Evolutionary conservation across 139 green algal species (phyloP), one percentile per base, ranked within the genome.

Genomic region (Limnomonas spitsbergensis): DNA sequence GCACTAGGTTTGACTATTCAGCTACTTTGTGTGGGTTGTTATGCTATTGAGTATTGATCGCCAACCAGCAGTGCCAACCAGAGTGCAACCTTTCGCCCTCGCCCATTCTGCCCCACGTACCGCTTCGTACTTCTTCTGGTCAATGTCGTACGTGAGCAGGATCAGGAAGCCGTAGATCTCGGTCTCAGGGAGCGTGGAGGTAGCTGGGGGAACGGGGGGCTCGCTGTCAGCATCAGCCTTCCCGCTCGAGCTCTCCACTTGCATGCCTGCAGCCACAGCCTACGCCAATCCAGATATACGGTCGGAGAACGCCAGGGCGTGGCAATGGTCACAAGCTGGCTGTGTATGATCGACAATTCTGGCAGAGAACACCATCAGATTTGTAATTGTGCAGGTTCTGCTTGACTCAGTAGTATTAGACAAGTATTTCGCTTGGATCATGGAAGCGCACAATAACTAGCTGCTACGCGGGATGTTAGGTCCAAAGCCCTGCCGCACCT

Each of bases 111-210:
- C n/a, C 67, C 3, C 35, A 53, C 73, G 32, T 54, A 94, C 93
- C 92, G 91, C 73, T 56, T 88, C 56, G 9, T 77, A 92, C 32
- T 88, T 68, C 83, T 97, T 92, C 26, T 78, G 53, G 85, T 98
- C 93, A 29, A 94, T 67, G 35, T 97, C 81, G 69, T 88, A 88
- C 61, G 95, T 85, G 29, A 96, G 76, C 27, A 89, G 84, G 2
- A 98, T 80, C 39, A 98, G 84, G 78, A 91, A 94, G 1, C 81
- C 78, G 61, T 95, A 97, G 35, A 91, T 78, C 86, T 99, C 95
- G 20, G 93, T 85, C 87, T 98, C 95, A 1, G 95, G 94, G 4
- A 72, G 68, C 4, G 68, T 77, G 39, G 29, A 75, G 20, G 52
- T 61, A 7, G 36, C 74, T 76, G 68, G 4, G n/a, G 70, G 39